Conservation (phyloP, 1,284 basidiomycete species). For the Malassezia dermatis region DNA sequence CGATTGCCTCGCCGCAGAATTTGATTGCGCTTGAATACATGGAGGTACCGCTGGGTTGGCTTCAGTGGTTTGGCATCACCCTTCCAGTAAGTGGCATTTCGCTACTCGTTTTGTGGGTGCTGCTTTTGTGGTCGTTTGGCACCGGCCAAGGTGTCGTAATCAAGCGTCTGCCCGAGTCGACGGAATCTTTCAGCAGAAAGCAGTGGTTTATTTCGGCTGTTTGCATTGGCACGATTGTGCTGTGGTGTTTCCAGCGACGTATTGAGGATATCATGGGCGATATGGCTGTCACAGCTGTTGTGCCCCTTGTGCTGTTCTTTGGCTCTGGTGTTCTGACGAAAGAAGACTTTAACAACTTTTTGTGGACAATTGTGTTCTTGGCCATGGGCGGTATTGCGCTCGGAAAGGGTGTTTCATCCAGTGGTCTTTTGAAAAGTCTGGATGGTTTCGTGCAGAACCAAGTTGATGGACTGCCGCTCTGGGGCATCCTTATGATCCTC, state of each 20-base stretch:
- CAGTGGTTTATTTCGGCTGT: constrained; percentile 86
- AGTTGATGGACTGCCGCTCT: constrained; percentile 64
- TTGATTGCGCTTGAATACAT: constrained; percentile 81
- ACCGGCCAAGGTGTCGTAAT: constrained; percentile 56
- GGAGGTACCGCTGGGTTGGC: constrained; percentile 79
- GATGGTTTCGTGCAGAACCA: constrained; percentile 56
- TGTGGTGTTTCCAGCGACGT: constrained; percentile 83
- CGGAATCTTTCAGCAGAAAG: constrained; percentile 58
- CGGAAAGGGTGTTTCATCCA: constrained; percentile 83
- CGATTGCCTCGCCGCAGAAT: constrained; percentile 87
- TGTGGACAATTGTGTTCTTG: constrained; percentile 47
- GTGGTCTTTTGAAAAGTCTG: constrained; percentile 61
- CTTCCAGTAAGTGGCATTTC: constrained; percentile 79
- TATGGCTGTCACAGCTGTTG: constrained; percentile 87
- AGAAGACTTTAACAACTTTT: constrained; percentile 52
- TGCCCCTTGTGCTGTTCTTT: constrained; percentile 89
- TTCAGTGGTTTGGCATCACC: constrained; percentile 84
- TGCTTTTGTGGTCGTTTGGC: constrained; percentile 76
- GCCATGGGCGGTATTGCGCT: constrained; percentile 94
- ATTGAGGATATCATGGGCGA: constrained; percentile 75
- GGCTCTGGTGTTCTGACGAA: constrained; percentile 86
- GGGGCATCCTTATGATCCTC: constrained; percentile 72
- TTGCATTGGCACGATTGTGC: constrained; percentile 70
- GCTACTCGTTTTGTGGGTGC: constrained; percentile 77
- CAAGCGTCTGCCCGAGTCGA: constrained; percentile 31